Conservation (phyloP, 1,284 basidiomycete species). For the Naganishia cerealis region DNA sequence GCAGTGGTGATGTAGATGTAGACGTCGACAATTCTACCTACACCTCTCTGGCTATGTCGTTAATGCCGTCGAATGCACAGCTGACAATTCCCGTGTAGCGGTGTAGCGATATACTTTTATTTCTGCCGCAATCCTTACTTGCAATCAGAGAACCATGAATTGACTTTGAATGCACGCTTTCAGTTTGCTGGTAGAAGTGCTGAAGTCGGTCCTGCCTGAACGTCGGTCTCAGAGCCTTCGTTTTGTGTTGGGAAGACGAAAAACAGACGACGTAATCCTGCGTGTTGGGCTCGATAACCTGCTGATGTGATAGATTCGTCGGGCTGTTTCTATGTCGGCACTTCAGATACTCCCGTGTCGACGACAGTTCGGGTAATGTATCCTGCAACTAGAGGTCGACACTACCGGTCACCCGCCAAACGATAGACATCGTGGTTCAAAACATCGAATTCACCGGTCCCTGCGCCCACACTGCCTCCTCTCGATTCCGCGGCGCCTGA, state of each 20-base stretch:
- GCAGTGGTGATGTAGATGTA: background rate
- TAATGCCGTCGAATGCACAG: background rate
- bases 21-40: background rate
- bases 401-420: background rate
- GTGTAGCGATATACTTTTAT: background rate
- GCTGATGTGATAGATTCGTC: background rate
- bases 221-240: background rate
- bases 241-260: background rate
- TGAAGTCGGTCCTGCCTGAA: background rate
- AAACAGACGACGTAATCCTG: background rate
- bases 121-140: background rate
- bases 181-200: background rate
- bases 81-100: background rate
- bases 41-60: background rate
- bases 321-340: background rate
- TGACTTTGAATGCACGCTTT: background rate
- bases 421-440: background rate
- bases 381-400: background rate
- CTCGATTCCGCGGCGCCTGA: no score
- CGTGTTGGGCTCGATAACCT: background rate
- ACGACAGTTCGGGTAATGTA: background rate
- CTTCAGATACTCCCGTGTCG: background rate
- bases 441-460: background rate
- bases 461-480: background rate
- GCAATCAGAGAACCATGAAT: background rate